Evolutionary conservation across 2,329 filamentous ascomycete genomes (phyloP).

Genomic region (Apiospora hydei): DNA sequence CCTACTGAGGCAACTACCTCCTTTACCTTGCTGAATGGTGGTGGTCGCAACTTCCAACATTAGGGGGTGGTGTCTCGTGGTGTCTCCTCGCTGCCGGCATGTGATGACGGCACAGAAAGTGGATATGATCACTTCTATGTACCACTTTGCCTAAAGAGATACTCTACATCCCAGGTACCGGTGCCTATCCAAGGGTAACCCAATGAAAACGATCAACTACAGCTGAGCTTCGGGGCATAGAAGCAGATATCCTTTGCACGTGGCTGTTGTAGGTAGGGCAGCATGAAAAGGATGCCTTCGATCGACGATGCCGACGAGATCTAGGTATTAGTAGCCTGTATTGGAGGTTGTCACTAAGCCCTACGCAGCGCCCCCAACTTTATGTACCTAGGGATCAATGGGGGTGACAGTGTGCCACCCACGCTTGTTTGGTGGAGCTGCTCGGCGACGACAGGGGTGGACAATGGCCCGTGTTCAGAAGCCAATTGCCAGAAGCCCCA

Average conservation of each 20-base stretch:
- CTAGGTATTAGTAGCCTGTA: background rate
- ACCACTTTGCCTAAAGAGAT: background rate
- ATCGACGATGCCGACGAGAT: background rate
- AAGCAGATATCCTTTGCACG: background rate
- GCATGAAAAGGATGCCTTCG: background rate
- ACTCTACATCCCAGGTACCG: background rate
- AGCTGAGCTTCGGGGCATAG: background rate
- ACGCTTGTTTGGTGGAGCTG: conserved; percentile 4
- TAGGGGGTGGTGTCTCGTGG: background rate
- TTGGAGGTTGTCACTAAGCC: conserved; percentile 1
- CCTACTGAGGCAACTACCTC: no score
- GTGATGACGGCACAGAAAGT: background rate
- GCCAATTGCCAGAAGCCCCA: background rate
- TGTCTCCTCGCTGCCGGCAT: background rate
- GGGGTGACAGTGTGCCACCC: background rate
- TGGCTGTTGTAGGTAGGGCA: background rate
- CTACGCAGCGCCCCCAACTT: background rate
- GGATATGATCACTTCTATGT: background rate
- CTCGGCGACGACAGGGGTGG: background rate
- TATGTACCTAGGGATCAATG: background rate
- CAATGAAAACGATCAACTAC: background rate
- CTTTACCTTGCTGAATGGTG: background rate
- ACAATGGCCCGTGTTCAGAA: background rate
- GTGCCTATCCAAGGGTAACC: no score
- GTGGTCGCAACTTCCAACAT: conserved; percentile 2